Evolutionary conservation across 2,329 filamentous ascomycete species (phyloP), one percentile per base, ranked within the genome.

Genomic region (Truncatella angustata): DNA sequence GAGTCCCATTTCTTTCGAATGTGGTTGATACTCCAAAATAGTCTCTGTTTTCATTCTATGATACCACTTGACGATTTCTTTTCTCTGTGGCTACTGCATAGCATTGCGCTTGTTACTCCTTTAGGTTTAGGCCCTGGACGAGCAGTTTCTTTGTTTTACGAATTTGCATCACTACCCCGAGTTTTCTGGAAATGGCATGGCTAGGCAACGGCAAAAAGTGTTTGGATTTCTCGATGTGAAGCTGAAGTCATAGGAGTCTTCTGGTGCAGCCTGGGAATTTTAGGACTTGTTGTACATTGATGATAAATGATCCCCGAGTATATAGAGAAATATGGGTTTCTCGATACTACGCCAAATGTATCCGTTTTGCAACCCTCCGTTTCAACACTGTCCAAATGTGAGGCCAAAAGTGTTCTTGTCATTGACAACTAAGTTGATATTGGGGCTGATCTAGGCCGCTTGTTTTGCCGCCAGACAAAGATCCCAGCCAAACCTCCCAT

Each of bases 51-150:
- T 42, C 36, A 35, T 50, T 50, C 47, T 42, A 50, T 50, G 47
- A 50, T 50, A 50, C 47, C 47, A 50, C 47, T 50, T 50, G 21
- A 30, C 47, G 35, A 50, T 40, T 50, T 36, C 16, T 34, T 50
- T 50, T 18, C n/a, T n/a, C 16, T 28, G 28, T 35, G 18, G 44
- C 44, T 20, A 28, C 42, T 16, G 42, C 42, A 47, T 47, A 34
- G 44, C 44, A 47, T 34, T 23, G 30, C 30, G 26, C 44, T 28
- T 47, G 28, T 34, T 47, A 20, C 14, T 44, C 10, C 18, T 28
- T 11, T 34, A 11, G 24, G 14, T 39, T 12, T 23, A n/a, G n/a
- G 23, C 14, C 40, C 16, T 44, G 40, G 12, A 16, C n/a, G 28
- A 32, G 28, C 28, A 44, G 16, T 16, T 16, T 26, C 23, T 12